Evolutionary conservation across 352 stramenopile species (phyloP).

Genomic region (Phytopythium helicoides): DNA sequence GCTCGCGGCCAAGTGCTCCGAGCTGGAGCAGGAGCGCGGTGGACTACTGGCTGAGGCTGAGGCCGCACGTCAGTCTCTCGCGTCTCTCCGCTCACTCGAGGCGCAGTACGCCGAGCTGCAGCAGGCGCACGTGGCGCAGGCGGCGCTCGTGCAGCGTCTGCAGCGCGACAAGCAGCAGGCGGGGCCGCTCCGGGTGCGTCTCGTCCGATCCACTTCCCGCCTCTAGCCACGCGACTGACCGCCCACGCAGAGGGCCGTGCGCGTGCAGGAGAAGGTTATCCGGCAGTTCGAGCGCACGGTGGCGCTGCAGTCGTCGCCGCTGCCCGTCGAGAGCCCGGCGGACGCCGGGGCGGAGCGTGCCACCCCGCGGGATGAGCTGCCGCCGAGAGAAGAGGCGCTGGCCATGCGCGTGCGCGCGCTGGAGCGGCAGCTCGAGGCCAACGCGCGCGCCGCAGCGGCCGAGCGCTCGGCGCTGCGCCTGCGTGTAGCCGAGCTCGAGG

Average conservation of each 20-base stretch:
- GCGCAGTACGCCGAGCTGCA: slow-evolving; percentile 53
- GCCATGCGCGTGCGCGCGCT: slow-evolving; percentile 59
- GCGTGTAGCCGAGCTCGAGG: slow-evolving; percentile 65
- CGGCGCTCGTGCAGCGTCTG: slow-evolving; percentile 59
- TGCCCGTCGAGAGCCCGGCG: no score
- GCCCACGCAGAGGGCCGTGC: slow-evolving; percentile 49
- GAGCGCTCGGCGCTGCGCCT: slow-evolving; percentile 63
- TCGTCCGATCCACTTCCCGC: neutral
- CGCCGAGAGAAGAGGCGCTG: slow-evolving; percentile 23
- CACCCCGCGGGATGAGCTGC: neutral
- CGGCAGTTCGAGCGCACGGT: slow-evolving; percentile 71
- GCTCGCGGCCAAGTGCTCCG: slow-evolving; percentile 62
- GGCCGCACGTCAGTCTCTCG: slow-evolving; percentile 24
- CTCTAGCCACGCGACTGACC: neutral
- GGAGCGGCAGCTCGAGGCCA: slow-evolving; percentile 65
- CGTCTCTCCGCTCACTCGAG: slow-evolving; percentile 40
- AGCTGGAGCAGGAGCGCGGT: slow-evolving; percentile 46
- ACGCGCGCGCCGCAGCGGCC: slow-evolving; percentile 48
- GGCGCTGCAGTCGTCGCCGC: slow-evolving; percentile 31
- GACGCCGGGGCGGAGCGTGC: no score
- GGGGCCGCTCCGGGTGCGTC: slow-evolving; percentile 37
- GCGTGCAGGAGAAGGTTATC: slow-evolving; percentile 81
- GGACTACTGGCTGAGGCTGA: slow-evolving; percentile 30
- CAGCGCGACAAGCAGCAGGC: slow-evolving; percentile 67
- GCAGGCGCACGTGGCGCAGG: slow-evolving; percentile 67